Conservation (phyloP, 2,329 filamentous ascomycete genomes). For the Didymella keratinophila region DNA sequence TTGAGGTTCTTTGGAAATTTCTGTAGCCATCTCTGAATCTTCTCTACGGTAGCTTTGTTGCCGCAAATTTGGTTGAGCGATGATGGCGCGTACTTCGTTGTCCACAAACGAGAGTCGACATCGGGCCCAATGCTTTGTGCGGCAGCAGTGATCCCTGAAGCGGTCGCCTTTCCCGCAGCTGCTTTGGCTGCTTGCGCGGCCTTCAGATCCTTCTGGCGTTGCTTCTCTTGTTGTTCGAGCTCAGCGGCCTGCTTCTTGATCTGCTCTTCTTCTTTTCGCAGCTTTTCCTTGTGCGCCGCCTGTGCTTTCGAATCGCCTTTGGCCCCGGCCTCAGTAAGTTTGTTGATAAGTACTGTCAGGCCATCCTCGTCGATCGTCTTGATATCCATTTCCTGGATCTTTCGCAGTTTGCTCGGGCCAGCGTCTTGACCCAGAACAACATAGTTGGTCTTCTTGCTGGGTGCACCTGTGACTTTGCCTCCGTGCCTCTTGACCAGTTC, state of each 20-base stretch:
- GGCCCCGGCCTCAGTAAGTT: constrained; percentile 78
- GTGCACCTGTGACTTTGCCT: constrained; percentile 84
- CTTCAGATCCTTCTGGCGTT: constrained; percentile 64
- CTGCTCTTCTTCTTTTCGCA: constrained; percentile 83
- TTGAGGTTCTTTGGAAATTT: constrained; percentile 82
- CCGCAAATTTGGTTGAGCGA: constrained; percentile 89
- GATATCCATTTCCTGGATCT: constrained; percentile 79
- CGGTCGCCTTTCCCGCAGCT: constrained; percentile 50
- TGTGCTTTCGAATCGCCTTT: constrained; percentile 83
- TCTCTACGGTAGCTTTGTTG: constrained; percentile 90
- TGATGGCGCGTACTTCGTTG: constrained; percentile 91
- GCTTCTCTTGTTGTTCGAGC: constrained; percentile 89
- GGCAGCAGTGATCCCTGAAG: constrained; percentile 34
- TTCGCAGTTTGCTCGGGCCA: constrained; percentile 89
- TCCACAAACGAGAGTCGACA: constrained; percentile 70
- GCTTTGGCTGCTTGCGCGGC: constrained; percentile 35
- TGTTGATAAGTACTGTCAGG: constrained; percentile 82
- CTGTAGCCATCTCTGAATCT: constrained; percentile 85
- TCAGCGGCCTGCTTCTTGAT: constrained; percentile 80
- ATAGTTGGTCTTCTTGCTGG: constrained; percentile 92
- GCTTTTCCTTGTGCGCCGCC: constrained; percentile 83
- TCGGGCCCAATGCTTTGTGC: constrained; percentile 29
- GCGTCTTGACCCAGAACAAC: constrained; percentile 92
- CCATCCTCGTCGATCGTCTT: constrained; percentile 96
- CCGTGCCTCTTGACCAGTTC: constrained; percentile 91